Base-by-base conservation (phyloP, 1,284 basidiomycete genomes). In the Heliocybe sulcata region DNA sequence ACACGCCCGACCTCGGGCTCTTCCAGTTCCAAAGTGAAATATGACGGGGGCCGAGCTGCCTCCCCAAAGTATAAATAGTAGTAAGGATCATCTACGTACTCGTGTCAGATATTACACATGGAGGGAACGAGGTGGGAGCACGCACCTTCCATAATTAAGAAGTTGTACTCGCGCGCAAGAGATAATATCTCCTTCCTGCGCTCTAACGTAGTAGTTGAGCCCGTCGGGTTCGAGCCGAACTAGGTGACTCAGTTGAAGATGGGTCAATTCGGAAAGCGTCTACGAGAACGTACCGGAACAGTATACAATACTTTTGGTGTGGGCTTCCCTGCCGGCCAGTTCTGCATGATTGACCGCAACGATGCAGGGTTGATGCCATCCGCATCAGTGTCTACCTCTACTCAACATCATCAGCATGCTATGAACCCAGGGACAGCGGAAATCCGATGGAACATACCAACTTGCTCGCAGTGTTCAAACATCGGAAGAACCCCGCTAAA, bases 261-360 rank as follows among this genome's bases (percentile, higher is more conserved):
- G 54, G 22, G 38, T 20, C 20, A 45, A n/a, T 45, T 45, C 51
- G 26, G 42, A 38, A 47, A 35, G 22, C 20, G 9, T 25, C 4
- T 6, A 22, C 1, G 23, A 38, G 54, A 33, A 72, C 82, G 29
- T 65, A 86, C 86, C 6, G 88, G 87, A 38, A 90, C 84, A 2
- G 90, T 93, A 67, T 97, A 98, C 50, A 98, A 71, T 2, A 88
- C 77, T 67, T 85, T 92, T 11, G 94, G 94, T 59, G 84, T 87
- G 10, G 77, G 78, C 67, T 87, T 87, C 25, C 72, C 82, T 8
- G 68, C 70, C 0, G 90, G 87, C 93, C 93, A 98, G 56, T 74
- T 78, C 57, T 87, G 81, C 35, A 98, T 74, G 35, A 84, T 82
- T 33, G 77, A 65, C 11, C 85, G 81, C 26, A 98, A 76, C 10